Evolutionary conservation across 2,329 filamentous ascomycete species (phyloP), one percentile per base, ranked within the genome.

Genomic region (Aureobasidium sp.): DNA sequence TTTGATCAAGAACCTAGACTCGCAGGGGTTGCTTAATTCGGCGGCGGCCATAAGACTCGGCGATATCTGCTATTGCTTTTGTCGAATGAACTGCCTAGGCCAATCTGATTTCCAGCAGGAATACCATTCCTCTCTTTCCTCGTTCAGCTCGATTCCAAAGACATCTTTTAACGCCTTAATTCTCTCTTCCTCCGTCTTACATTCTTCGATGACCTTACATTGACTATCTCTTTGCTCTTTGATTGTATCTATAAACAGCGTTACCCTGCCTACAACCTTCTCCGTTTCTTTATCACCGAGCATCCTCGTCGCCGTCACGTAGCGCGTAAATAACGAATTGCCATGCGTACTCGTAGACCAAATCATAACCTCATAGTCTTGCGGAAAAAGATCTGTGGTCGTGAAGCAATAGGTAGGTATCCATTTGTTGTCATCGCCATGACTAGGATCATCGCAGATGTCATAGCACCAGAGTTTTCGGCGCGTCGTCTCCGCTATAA

Each of bases 311-410:
- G 77, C 62, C 17, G 72, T 66, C 47, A 65, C 72, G 19, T 63
- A 66, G 8, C 68, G 71, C 44, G 74, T 69, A 35, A 74, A 70
- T 8, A 69, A 70, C 17, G 71, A 70, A 48, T 71, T 69, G 56
- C 67, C 68, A 73, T 76, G 53, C 5, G 53, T 76, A 66, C 79
- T 82, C 1, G 80, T 81, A 47, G 69, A 80, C 66, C 76, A 81
- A 71, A 83, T 87, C 73, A 85, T 75, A 1, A 84, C 73, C 17
- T 76, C 77, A 67, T 84, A 87, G 70, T 88, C 85, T 44, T 73
- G 70, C 3, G 77, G 78, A 29, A 82, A 69, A 69, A 85, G 87
- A 70, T 88, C 85, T 0, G 72, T 61, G 50, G 77, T 73, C 0
- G 70, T 68, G 66, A 78, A 78, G 14, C 70, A 70, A 61, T 78